Evolutionary conservation across 176 grass and related monocot genomes (phyloP).

Genomic region (Hordeum vulgare): DNA sequence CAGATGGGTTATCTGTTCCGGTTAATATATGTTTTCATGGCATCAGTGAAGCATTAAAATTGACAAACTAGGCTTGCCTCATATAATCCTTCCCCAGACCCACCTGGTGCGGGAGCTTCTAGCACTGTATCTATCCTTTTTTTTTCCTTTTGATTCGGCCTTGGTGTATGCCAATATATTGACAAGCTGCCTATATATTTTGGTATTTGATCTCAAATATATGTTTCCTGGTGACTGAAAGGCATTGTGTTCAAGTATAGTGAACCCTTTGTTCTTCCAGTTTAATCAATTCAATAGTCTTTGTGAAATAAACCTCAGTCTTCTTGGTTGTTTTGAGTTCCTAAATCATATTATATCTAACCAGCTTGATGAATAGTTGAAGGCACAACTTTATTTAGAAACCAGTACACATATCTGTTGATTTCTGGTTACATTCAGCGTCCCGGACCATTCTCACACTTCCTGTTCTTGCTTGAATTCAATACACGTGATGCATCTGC

Average conservation of each 20-base stretch:
- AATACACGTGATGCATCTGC: background rate
- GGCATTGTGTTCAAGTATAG: background rate
- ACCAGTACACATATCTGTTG: background rate
- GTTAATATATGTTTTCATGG: too few species aligned
- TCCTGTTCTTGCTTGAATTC: background rate
- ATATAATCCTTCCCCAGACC: too few species aligned
- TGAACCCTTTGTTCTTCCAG: background rate
- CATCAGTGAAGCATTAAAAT: too few species aligned
- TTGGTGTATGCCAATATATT: background rate
- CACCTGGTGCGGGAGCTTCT: too few species aligned
- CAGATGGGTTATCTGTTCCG: background rate
- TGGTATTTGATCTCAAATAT: background rate
- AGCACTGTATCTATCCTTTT: too few species aligned
- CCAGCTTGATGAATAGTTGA: background rate
- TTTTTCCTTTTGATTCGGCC: background rate
- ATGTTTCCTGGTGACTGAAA: background rate
- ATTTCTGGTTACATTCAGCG: background rate
- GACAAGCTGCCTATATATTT: background rate
- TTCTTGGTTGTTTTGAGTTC: too few species aligned
- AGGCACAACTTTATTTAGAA: background rate
- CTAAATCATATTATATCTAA: background rate
- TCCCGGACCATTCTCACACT: background rate
- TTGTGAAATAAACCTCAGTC: too few species aligned
- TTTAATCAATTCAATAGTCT: background rate
- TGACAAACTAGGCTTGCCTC: too few species aligned